Conservation (phyloP, 305 asterid genomes). For the Plantago lanceolata region DNA sequence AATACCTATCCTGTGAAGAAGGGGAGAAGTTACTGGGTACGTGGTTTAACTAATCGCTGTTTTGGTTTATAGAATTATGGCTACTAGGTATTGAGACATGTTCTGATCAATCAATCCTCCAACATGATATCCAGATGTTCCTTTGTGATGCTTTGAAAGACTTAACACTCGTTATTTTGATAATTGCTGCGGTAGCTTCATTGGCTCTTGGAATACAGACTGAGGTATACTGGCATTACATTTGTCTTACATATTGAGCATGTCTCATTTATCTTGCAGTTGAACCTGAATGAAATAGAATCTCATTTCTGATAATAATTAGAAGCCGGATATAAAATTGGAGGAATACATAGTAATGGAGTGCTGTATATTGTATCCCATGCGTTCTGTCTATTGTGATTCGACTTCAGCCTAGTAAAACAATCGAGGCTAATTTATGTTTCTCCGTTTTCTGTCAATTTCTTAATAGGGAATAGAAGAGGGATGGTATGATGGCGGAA, state of each 20-base stretch:
- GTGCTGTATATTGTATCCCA: background rate
- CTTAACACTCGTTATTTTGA: constrained; percentile 78
- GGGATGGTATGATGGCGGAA: constrained; percentile 99
- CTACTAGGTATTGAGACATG: background rate
- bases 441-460: constrained; percentile 1
- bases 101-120: background rate
- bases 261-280: background rate
- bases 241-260: background rate
- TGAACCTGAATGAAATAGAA: background rate
- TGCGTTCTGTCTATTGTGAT: background rate
- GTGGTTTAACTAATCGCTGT: background rate
- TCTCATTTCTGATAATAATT: too few species aligned
- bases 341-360: too few species aligned
- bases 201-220: constrained; percentile 85
- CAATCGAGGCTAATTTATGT: background rate
- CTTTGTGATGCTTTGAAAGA: constrained; percentile 98
- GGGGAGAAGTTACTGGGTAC: constrained; percentile 80
- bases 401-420: background rate
- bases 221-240: constrained; percentile 38
- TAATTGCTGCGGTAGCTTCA: constrained; percentile 76
- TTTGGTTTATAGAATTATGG: background rate
- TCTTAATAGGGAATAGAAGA: constrained; percentile 60
- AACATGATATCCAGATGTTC: constrained; percentile 50
- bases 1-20: constrained; percentile 85
- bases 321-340: background rate